Evolutionary conservation across 140 eudicot genomes (phyloP).

Genomic region (Anethum foeniculum): DNA sequence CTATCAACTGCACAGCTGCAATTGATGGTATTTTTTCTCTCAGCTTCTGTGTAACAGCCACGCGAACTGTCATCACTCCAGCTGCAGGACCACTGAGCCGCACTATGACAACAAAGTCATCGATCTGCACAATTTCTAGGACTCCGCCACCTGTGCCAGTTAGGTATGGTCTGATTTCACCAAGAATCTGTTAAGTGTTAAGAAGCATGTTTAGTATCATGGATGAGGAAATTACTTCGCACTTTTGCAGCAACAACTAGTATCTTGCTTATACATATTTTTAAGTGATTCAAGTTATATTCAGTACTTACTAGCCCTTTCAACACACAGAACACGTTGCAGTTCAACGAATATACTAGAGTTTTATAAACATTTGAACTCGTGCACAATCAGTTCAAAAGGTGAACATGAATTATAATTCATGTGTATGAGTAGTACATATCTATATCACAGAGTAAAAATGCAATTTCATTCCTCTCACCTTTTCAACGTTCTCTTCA

Average conservation of each 20-base stretch:
- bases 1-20: conserved; percentile 71
- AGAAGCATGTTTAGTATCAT: conserved; percentile 5
- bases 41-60: conserved; percentile 79
- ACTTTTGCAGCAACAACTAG: neutral
- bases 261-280: neutral
- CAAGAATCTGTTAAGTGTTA: conserved; percentile 56
- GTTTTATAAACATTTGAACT: neutral
- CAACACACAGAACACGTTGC: neutral
- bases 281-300: neutral
- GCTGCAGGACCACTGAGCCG: conserved; percentile 91
- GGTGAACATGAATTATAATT: neutral
- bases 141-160: conserved; percentile 88
- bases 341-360: neutral
- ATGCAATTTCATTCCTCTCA: conserved; percentile 6
- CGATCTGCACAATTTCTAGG: conserved; percentile 61
- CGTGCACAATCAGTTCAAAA: neutral
- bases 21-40: conserved; percentile 84
- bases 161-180: conserved; percentile 87
- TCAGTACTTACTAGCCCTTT: neutral
- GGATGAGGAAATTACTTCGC: neutral
- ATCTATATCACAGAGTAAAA: neutral
- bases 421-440: neutral
- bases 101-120: conserved; percentile 59
- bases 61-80: conserved; percentile 90
- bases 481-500: conserved; percentile 92